phyloP scores from a whole-genome alignment of 768 basidiomycete genomes.

The Boletus barrowsii region DNA sequence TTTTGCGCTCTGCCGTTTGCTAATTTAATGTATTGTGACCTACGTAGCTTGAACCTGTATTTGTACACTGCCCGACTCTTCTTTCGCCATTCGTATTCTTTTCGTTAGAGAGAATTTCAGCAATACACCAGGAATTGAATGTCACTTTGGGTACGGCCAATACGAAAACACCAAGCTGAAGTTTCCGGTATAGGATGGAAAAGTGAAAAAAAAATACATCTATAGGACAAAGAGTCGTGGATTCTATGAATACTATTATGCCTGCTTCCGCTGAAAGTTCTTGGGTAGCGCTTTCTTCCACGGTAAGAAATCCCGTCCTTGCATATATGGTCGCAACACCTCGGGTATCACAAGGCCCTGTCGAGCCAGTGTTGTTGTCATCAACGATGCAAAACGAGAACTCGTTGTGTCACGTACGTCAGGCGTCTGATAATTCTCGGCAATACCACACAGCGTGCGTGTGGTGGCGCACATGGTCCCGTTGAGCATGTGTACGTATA shows the following conservation, averaged over 20 bases:
- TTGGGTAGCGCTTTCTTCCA: constrained; percentile 83
- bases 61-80: constrained; percentile 6
- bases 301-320: constrained; percentile 85
- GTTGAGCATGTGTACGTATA: constrained; percentile 99
- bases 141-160: no score
- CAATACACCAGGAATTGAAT: constrained; percentile 1
- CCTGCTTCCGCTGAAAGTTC: constrained; percentile 70
- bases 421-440: constrained; percentile 97
- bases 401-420: constrained; percentile 53
- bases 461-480: constrained; percentile 97
- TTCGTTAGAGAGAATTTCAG: background rate
- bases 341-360: constrained; percentile 91
- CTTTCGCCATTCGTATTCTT: background rate
- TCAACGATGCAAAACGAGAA: background rate
- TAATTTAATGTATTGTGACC: constrained; percentile 21
- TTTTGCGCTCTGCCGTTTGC: background rate
- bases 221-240: background rate
- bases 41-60: constrained; percentile 18
- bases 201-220: background rate
- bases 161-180: background rate
- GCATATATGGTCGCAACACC: constrained; percentile 91
- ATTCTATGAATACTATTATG: constrained; percentile 23
- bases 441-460: constrained; percentile 92
- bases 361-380: background rate
- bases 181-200: no score